A percentile compares a stretch with the other conserved stretches of the same genome.
phyloP scores from a whole-genome alignment of 345 rosid species.

The Aquilaria sinensis region DNA sequence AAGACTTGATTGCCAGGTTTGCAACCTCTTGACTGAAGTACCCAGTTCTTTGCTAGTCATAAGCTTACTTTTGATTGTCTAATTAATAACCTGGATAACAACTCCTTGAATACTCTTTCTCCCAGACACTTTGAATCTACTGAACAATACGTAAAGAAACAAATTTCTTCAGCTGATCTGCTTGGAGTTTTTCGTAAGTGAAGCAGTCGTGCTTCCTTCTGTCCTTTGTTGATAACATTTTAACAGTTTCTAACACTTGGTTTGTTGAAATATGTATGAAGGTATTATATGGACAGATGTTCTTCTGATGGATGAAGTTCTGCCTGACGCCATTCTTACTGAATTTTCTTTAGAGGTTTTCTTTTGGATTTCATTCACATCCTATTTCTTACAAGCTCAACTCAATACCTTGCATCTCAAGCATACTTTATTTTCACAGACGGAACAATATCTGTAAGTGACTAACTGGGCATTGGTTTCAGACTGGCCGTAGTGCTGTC shows the following conservation, averaged over 20 bases:
- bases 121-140: slow-evolving; percentile 70
- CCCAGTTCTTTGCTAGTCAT: not conserved
- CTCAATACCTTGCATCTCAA: slow-evolving; percentile 2
- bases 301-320: slow-evolving; percentile 74
- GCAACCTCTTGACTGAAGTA: not conserved
- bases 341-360: slow-evolving; percentile 68
- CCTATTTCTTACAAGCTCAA: not conserved
- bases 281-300: slow-evolving; percentile 90
- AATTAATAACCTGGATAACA: too few relatives aligned
- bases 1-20: slow-evolving; percentile 65
- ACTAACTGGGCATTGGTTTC: slow-evolving; percentile 28
- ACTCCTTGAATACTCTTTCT: slow-evolving; percentile 2
- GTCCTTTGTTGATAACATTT: slow-evolving; percentile 13
- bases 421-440: not conserved
- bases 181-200: slow-evolving; percentile 61
- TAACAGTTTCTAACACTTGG: slow-evolving; percentile 12
- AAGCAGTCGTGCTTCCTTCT: slow-evolving; percentile 12
- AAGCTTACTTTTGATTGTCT: too few relatives aligned
- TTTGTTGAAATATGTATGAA: slow-evolving; percentile 27
- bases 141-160: slow-evolving; percentile 50
- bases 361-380: slow-evolving; percentile 15
- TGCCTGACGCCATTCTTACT: slow-evolving; percentile 70
- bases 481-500: slow-evolving; percentile 73
- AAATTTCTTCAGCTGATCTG: slow-evolving; percentile 50
- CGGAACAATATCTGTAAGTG: slow-evolving; percentile 16